Conservation (phyloP, 78 protist species). For the Dictyostelium intermedium region DNA sequence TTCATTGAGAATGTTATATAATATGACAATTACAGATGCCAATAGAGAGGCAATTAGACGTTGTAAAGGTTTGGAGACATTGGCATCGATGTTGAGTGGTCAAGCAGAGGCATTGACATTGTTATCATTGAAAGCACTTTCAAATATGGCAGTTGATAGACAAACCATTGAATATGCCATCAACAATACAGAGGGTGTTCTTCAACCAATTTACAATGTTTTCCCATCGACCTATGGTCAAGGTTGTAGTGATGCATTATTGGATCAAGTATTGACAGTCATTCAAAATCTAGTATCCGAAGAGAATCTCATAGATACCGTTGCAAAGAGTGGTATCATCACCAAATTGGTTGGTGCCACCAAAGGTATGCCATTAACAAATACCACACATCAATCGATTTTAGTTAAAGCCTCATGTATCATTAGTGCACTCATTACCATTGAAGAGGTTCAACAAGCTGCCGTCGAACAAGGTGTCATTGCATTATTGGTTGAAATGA, state of each 20-base stretch:
- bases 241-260: not conserved
- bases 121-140: conserved; percentile 38
- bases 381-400: conserved; percentile 56
- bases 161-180: conserved; percentile 73
- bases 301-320: conserved; percentile 49
- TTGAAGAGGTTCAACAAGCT: conserved; percentile 64
- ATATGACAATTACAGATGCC: conserved; percentile 76
- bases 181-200: not conserved
- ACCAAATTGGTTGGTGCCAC: not conserved
- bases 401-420: conserved; percentile 49
- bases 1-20: conserved; percentile 59
- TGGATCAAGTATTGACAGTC: conserved; percentile 51
- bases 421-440: conserved; percentile 46
- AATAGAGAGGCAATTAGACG: conserved; percentile 60
- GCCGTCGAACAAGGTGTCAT: conserved; percentile 45
- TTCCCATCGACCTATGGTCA: conserved; percentile 13
- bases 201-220: conserved; percentile 10
- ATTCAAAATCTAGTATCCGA: conserved; percentile 67
- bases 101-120: conserved; percentile 34
- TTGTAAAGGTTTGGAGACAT: conserved; percentile 53
- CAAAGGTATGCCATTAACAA: conserved; percentile 64
- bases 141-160: conserved; percentile 76
- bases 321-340: conserved; percentile 19
- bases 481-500: conserved; percentile 27
- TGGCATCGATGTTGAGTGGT: conserved; percentile 8